These are phyloP conservation scores for Mrakia hoshinonis DNA, from an alignment of 768 basidiomycete genomes.

Conservation along the genomic window DNA sequence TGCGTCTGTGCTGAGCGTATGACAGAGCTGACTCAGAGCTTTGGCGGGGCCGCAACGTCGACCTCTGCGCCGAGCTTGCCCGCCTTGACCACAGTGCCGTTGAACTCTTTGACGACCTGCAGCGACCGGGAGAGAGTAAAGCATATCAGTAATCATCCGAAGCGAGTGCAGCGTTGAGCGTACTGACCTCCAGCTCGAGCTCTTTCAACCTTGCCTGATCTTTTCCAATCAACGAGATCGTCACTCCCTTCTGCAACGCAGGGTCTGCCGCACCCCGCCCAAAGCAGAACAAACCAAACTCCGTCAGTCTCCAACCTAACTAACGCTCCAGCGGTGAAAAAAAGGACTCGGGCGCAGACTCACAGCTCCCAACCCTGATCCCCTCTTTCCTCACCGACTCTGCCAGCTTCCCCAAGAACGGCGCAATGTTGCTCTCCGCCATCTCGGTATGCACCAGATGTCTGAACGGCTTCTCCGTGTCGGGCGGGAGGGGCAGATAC, in stretches of 20 bases:
- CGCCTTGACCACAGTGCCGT: slow-evolving; percentile 11
- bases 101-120: slow-evolving; percentile 20
- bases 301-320: no score
- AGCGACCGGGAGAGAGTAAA: not conserved
- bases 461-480: slow-evolving; percentile 60
- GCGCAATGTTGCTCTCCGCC: slow-evolving; percentile 53
- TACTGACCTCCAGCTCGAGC: slow-evolving; percentile 41
- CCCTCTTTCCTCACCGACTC: slow-evolving; percentile 62
- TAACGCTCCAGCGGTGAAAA: no score
- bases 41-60: not conserved
- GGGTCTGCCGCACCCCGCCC: slow-evolving; percentile 39
- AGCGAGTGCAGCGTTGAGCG: not conserved
- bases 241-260: slow-evolving; percentile 50
- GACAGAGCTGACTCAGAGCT: no score
- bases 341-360: no score
- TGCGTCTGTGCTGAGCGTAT: no score
- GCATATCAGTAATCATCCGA: not conserved
- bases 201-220: slow-evolving; percentile 40
- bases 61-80: slow-evolving; percentile 9
- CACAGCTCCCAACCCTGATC: slow-evolving; percentile 69
- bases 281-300: no score
- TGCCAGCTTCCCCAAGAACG: slow-evolving; percentile 72
- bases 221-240: slow-evolving; percentile 56
- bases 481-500: slow-evolving; percentile 71
- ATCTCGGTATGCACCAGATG: slow-evolving; percentile 66